Evolutionary conservation across 2,329 filamentous ascomycete genomes (phyloP), one percentile per base, ranked within the genome.

Genomic region (Cladophialophora carrionii): DNA sequence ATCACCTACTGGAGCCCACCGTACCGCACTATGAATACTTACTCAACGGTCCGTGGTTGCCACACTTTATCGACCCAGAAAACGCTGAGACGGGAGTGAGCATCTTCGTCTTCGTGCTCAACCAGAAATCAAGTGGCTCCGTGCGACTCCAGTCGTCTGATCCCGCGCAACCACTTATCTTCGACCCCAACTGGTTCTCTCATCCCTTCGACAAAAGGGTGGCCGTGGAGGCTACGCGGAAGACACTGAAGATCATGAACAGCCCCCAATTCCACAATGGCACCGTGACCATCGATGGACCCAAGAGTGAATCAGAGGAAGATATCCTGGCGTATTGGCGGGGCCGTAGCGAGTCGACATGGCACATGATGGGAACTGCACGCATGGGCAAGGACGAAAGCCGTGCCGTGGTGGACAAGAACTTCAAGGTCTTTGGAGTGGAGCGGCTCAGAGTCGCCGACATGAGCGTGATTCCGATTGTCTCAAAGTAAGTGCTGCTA

Each of bases 21-120:
- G 78, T 88, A 1, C 87, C 87, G 0, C 80, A 84, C 55, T 87
- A 81, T 68, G 87, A 89, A 69, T 72, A 88, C 17, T 62, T 82
- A 8, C 43, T 70, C 17, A 67, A 68, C 34, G 66, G 22, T 9
- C 48, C 60, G n/a, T 59, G 57, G 32, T 24, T 69, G 12, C 62
- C 71, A 7, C 57, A 67, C 31, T 72, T 72, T 31, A 37, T 70
- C 34, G 66, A 72, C 55, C 68, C 72, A 4, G 56, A 54, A n/a
- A 70, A 68, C 14, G 60, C 73, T 4, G 65, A 70, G 6, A 43
- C 71, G 3, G 70, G 73, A 43, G 68, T 74, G 4, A 75, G 80
- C 17, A 78, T 78, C 75, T 83, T 83, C 0, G 77, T 82, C 0
- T 84, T 85, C 67, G 67, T 82, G 22, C 83, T 83, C 75, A 85